A percentile compares a stretch with the other conserved stretches of the same genome.
These are phyloP conservation scores for Kwoniella mangroviensis DNA, from an alignment of 768 basidiomycete genomes.

Conservation along the genomic window DNA sequence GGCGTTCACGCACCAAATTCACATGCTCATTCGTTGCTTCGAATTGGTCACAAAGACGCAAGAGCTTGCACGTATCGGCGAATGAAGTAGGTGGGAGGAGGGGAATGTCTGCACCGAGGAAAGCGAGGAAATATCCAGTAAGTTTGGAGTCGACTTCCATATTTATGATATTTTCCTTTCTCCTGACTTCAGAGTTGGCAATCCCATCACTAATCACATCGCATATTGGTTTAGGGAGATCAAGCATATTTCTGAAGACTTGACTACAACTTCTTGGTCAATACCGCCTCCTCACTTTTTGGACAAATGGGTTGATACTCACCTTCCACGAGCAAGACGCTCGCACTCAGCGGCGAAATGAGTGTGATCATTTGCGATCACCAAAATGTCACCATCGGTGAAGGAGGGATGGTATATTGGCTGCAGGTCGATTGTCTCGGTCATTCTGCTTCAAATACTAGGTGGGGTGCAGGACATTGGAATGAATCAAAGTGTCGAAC, in stretches of 20 bases:
- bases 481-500: too few relatives aligned
- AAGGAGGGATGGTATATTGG: neutral
- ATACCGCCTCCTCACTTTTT: neutral
- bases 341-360: neutral
- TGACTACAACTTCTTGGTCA: neutral
- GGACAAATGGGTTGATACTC: too few relatives aligned
- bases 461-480: too few relatives aligned
- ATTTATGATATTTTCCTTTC: neutral
- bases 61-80: neutral
- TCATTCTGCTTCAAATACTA: neutral
- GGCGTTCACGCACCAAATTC: neutral
- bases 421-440: neutral
- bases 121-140: slow-evolving; percentile 1
- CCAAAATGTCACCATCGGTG: neutral
- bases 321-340: neutral
- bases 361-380: neutral
- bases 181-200: neutral
- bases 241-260: neutral
- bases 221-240: neutral
- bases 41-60: neutral
- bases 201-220: neutral
- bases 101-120: slow-evolving; percentile 4
- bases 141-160: neutral
- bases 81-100: neutral
- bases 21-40: neutral